phyloP scores from a whole-genome alignment of 352 stramenopile genomes.

The Phytophthora sansomeana region DNA sequence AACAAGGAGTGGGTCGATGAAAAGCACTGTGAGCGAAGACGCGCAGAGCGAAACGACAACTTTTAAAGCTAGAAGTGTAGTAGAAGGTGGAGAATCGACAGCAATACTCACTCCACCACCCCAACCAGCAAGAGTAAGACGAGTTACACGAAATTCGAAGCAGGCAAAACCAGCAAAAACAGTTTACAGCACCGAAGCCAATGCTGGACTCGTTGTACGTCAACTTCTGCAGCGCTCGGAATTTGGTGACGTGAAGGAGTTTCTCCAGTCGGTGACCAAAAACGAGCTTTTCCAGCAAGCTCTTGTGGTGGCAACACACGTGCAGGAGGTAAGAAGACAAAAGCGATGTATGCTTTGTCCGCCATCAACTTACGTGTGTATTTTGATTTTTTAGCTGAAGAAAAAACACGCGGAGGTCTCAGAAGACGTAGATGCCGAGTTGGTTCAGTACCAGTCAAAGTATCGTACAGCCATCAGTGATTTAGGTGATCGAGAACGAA shows the following conservation, averaged over 20 bases:
- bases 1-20: constrained; percentile 6
- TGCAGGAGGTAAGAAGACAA: constrained; percentile 44
- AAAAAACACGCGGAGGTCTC: constrained; percentile 21
- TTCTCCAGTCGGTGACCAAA: constrained; percentile 48
- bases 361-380: background rate
- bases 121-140: constrained; percentile 3
- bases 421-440: constrained; percentile 28
- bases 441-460: constrained; percentile 36
- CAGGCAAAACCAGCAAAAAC: constrained; percentile 2
- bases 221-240: constrained; percentile 60
- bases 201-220: constrained; percentile 49
- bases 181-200: constrained; percentile 18
- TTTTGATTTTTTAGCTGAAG: constrained; percentile 29
- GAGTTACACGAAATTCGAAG: background rate
- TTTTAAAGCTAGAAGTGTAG: background rate
- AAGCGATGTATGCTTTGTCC: background rate
- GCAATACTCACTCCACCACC: background rate
- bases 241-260: constrained; percentile 48
- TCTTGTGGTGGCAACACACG: constrained; percentile 49
- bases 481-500: constrained; percentile 31
- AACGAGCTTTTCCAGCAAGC: constrained; percentile 58
- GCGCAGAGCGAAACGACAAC: constrained; percentile 2
- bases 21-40: background rate
- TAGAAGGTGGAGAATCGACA: background rate
- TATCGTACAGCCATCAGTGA: constrained; percentile 31